Evolutionary conservation across 192 early-diverging fungal species (phyloP).

Genomic region (Anaeromyces robustus): DNA sequence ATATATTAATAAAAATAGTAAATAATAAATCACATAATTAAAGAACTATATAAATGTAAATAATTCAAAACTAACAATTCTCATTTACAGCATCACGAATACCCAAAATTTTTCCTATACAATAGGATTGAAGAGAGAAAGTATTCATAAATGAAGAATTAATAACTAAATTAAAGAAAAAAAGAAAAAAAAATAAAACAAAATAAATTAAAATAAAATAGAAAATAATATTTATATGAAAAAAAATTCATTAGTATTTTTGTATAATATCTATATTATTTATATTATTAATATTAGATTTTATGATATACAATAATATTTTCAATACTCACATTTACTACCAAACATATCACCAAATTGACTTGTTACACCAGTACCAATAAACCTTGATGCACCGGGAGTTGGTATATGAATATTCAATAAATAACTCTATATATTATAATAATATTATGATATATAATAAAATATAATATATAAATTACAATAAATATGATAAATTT

Average conservation of each 20-base stretch:
- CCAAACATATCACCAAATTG: conserved; percentile 13
- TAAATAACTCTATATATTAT: conserved; percentile 25
- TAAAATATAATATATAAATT: no score
- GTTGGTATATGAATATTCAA: conserved; percentile 19
- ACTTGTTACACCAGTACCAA: conserved; percentile 17
- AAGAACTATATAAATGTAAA: no score
- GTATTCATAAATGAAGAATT: background rate
- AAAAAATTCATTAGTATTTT: no score
- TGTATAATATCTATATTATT: no score
- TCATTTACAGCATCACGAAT: background rate
- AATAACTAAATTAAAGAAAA: background rate
- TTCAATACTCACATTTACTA: conserved; percentile 18
- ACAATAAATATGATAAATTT: no score
- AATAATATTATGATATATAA: no score
- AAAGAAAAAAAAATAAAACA: no score
- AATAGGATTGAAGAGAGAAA: background rate
- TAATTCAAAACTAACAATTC: background rate
- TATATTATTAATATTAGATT: background rate
- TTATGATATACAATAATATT: no score
- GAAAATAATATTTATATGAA: no score
- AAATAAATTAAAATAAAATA: background rate
- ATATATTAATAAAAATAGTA: no score
- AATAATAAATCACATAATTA: no score
- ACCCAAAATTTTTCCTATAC: background rate
- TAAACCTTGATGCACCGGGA: conserved; percentile 5